Conservation (phyloP, 2,329 filamentous ascomycete genomes). For the Arthrobotrys conoides region DNA sequence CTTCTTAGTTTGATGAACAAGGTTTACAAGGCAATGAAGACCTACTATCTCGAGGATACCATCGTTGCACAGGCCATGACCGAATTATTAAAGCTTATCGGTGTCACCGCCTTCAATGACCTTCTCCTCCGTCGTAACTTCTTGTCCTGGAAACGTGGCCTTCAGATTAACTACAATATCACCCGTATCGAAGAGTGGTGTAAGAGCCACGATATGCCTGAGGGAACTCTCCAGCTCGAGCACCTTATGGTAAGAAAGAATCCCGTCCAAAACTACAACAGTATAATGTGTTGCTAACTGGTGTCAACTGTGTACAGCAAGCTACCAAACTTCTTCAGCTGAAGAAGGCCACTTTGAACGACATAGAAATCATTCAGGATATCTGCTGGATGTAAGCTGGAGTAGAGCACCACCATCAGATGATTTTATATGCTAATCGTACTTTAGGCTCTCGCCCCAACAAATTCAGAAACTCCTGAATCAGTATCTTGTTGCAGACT, state of each 20-base stretch:
- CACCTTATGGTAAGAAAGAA: constrained; percentile 84
- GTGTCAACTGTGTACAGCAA: constrained; percentile 75
- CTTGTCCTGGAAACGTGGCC: constrained; percentile 97
- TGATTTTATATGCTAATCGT: constrained; percentile 17
- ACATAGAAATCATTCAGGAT: constrained; percentile 99
- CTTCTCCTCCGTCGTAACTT: constrained; percentile 98
- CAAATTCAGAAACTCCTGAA: constrained; percentile 99
- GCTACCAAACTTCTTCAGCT: constrained; percentile 97
- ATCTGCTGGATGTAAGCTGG: constrained; percentile 96
- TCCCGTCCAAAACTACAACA: not conserved
- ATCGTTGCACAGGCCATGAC: constrained; percentile 97
- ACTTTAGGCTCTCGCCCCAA: constrained; percentile 87
- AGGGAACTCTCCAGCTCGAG: constrained; percentile 96
- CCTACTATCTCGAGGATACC: constrained; percentile 94
- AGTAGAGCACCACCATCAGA: not conserved
- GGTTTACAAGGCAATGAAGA: constrained; percentile 98
- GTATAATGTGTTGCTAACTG: constrained; percentile 59
- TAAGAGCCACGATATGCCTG: constrained; percentile 99
- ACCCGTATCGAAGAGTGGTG: constrained; percentile 99
- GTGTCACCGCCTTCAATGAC: constrained; percentile 98
- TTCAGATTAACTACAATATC: constrained; percentile 99
- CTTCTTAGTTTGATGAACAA: constrained; percentile 94
- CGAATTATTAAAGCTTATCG: constrained; percentile 90
- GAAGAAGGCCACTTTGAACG: constrained; percentile 98
- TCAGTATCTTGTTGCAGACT: constrained; percentile 98